phyloP scores from a whole-genome alignment of 1,284 basidiomycete species.

The Sanghuangporus sanghuang region DNA sequence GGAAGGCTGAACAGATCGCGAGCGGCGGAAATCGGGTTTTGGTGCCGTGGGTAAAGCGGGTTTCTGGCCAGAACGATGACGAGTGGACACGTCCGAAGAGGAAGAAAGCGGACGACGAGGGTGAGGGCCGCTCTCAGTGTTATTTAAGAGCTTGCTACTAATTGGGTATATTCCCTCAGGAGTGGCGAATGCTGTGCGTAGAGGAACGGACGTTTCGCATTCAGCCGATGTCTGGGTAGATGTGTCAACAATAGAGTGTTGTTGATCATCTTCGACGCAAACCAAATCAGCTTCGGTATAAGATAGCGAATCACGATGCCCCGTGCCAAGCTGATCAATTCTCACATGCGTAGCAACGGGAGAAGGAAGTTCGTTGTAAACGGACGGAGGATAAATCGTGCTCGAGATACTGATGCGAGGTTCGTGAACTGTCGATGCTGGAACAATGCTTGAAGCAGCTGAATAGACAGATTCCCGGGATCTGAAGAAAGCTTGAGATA shows the following conservation, averaged over 20 bases:
- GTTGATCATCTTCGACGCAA: slow-evolving; percentile 1
- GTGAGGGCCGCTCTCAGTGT: neutral
- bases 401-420: slow-evolving; percentile 41
- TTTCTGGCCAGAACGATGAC: slow-evolving; percentile 14
- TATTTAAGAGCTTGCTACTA: neutral
- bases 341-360: neutral
- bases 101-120: slow-evolving; percentile 11
- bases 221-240: neutral
- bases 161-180: slow-evolving; percentile 7
- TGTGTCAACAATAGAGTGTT: slow-evolving; percentile 1
- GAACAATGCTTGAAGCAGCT: slow-evolving; percentile 29
- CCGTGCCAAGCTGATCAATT: slow-evolving; percentile 1
- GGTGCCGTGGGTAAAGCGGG: slow-evolving; percentile 23
- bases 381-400: slow-evolving; percentile 36
- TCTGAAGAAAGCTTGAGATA: slow-evolving; percentile 26
- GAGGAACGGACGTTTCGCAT: slow-evolving; percentile 1
- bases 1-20: slow-evolving; percentile 12
- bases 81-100: neutral
- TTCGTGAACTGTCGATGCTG: slow-evolving; percentile 33
- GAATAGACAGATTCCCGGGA: slow-evolving; percentile 22
- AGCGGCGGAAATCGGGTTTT: slow-evolving; percentile 22
- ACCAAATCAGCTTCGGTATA: slow-evolving; percentile 3
- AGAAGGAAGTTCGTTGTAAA: slow-evolving; percentile 19
- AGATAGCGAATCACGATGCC: neutral
- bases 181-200: neutral